Evolutionary conservation across 169 alveolate genomes (phyloP), one percentile per base, ranked within the genome.

Genomic region (Fabrea salina): DNA sequence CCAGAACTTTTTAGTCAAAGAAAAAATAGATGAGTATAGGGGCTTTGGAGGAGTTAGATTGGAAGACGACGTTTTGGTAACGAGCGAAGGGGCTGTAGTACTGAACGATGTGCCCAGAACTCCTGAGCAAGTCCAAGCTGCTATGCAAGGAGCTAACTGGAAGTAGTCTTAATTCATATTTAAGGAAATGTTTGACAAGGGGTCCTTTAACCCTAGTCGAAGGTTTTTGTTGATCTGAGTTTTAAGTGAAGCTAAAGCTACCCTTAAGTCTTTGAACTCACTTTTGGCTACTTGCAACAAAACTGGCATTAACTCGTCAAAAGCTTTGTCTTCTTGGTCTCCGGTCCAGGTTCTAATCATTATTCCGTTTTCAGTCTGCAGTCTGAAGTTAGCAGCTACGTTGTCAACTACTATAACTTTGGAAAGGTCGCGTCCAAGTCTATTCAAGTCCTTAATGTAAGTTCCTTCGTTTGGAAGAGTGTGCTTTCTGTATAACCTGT

Each of bases 41-140:
- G 83, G 70, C 51, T 86, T 93, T 30, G 96, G 95, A 5, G 98
- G 98, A 35, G 95, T 95, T 43, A 87, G 98, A 78, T 84, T 95
- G 11, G 98, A 95, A 88, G 97, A 93, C 87, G 96, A 85, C 61
- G 94, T 95, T 47, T 57, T 85, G n/a, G 75, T 93, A 5, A 89
- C 94, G 4, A 92, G 61, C 4, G 83, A 83, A 56, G 97, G 97
- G 37, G 70, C 87, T 68, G 91, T 66, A 56, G 83, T 84, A 61
- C 78, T 95, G 44, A 90, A 92, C 39, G 83, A 70, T 13, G 85
- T 92, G 19, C 96, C 98, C 13, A 92, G 96, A 85, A 84, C 94
- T 16, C 80, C 81, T n/a, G 94, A 68, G 16, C 90, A 91, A 54
- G 88, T 91, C 41, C 95, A 91, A 83, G 87, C 47, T 13, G 43